Percentiles rank a stretch among this genome's conserved stretches.
These are phyloP conservation scores for baker's yeast (Saccharomyces cerevisiae) DNA, from an alignment of 805 yeast genomes.

Conservation along the genomic window DNA sequence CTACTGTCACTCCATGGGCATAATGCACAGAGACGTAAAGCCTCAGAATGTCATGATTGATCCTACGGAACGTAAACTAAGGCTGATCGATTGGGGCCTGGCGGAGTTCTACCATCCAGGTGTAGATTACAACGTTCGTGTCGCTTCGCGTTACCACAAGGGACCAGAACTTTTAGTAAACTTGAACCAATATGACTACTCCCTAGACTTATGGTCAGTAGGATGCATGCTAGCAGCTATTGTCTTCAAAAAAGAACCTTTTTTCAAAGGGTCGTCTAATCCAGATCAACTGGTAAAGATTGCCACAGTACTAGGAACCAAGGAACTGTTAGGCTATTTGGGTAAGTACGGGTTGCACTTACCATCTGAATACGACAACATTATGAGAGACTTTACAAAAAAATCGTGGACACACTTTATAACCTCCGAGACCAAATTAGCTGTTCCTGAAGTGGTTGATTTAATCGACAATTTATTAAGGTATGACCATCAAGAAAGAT, in stretches of 20 bases:
- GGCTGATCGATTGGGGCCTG: slow-evolving; percentile 91
- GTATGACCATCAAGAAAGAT: slow-evolving; percentile 82
- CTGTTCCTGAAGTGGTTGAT: slow-evolving; percentile 63
- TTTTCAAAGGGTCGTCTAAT: slow-evolving; percentile 85
- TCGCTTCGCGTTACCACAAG: slow-evolving; percentile 86
- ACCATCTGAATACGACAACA: slow-evolving; percentile 71
- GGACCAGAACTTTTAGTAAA: slow-evolving; percentile 89
- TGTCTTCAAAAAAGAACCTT: slow-evolving; percentile 83
- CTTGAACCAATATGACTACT: slow-evolving; percentile 81
- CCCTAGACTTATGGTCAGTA: slow-evolving; percentile 87
- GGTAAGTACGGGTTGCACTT: slow-evolving; percentile 62
- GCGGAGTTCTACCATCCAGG: slow-evolving; percentile 91
- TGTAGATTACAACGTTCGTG: slow-evolving; percentile 84
- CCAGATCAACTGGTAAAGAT: slow-evolving; percentile 88
- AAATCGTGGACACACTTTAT: slow-evolving; percentile 61
- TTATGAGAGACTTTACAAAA: slow-evolving; percentile 55
- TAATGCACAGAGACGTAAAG: slow-evolving; percentile 92
- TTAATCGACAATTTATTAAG: slow-evolving; percentile 70
- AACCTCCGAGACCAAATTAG: slow-evolving; percentile 45
- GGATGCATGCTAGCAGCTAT: slow-evolving; percentile 91
- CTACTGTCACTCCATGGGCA: slow-evolving; percentile 88
- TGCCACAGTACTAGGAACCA: slow-evolving; percentile 80
- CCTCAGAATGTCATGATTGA: slow-evolving; percentile 96
- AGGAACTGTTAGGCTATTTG: slow-evolving; percentile 61
- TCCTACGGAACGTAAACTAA: slow-evolving; percentile 56